A percentile compares a stretch with the other conserved stretches of the same genome.
These are phyloP conservation scores for Ophiostoma populinum DNA, from an alignment of 2,329 filamentous ascomycete species.

Conservation along the genomic window DNA sequence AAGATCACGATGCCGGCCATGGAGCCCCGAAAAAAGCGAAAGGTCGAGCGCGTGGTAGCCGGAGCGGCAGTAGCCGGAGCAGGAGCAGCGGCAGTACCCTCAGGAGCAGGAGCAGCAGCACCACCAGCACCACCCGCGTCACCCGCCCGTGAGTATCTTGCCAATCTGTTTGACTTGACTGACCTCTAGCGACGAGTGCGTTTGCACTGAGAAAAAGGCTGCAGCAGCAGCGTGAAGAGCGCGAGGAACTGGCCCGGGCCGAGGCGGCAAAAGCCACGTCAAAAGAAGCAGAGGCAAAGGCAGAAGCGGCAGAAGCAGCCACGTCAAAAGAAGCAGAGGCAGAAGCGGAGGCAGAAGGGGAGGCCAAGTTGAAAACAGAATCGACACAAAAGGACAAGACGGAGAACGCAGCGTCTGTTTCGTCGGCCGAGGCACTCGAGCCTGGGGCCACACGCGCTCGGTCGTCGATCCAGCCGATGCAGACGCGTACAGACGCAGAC, in stretches of 20 bases:
- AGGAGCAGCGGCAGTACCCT: neutral
- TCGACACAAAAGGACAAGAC: neutral
- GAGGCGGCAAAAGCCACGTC: neutral
- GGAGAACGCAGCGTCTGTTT: neutral
- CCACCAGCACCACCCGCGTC: neutral
- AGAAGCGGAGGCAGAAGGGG: neutral
- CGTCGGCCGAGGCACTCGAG: neutral
- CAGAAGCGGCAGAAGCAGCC: neutral
- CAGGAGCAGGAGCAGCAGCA: slow-evolving; percentile 3
- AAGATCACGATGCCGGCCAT: slow-evolving; percentile 9
- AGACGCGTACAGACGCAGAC: too few relatives aligned
- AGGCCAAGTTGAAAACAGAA: too few relatives aligned
- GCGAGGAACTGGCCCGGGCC: neutral
- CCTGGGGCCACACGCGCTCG: slow-evolving; percentile 13
- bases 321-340: neutral
- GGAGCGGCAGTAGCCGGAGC: slow-evolving; percentile 17
- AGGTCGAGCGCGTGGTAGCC: slow-evolving; percentile 18
- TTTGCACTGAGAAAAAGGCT: slow-evolving; percentile 26
- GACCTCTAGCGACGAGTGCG: slow-evolving; percentile 22
- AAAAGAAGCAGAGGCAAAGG: neutral
- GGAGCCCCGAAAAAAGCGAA: slow-evolving; percentile 19
- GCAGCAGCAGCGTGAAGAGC: slow-evolving; percentile 15
- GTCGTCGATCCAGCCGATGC: slow-evolving; percentile 28
- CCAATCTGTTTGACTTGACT: too few relatives aligned
- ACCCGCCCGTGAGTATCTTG: neutral